Base-by-base conservation (phyloP, 441 rosid genomes). In the Pelargonium fulgidum region DNA sequence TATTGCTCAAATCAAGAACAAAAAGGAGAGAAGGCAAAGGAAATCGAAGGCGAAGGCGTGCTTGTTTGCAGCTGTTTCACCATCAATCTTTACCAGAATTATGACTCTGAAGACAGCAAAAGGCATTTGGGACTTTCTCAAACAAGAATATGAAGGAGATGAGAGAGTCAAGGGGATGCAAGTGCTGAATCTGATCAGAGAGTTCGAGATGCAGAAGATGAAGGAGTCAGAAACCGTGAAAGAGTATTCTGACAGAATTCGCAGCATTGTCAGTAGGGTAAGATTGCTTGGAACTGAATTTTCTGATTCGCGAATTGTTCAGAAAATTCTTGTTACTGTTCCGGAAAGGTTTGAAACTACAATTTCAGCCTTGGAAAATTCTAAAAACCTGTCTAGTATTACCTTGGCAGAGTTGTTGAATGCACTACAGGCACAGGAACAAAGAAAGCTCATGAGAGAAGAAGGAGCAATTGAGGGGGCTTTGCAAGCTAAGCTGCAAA, bases 341-440 rank as follows among this genome's bases (percentile, higher is more conserved):
- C 52, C 13, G 5, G 59, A 52, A 68, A 48, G 62, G 14, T 19
- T 45, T 45, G 50, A 45, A 12, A 12, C 50, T 0, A 45, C 42
- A 8, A 48, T 68, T 20, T 16, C 63, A 4, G 22, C 63, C 0
- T 54, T 68, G 62, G 70, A 52, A 26, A 54, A 68, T 6, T 20
- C 70, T 7, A 68, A 68, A n/a, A 62, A 52, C 39, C 24, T 67
- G 59, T 67, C 70, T 14, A 26, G 11, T 1, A 17, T 39, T 6
- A 65, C 24, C n/a, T 7, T 65, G 13, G 63, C 44, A n/a, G 45
- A 52, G 63, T 7, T 68, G 47, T 16, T 68, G 12, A 68, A 61
- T 68, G 64, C 71, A n/a, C 8, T 68, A 4, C 48, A 68, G 29
- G 71, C 71, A 12, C 71, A 24, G 3, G 70, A 68, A 11, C 64